These are phyloP conservation scores for Leptographium wingfieldii DNA, from an alignment of 2,329 filamentous ascomycete genomes.

Conservation along the genomic window DNA sequence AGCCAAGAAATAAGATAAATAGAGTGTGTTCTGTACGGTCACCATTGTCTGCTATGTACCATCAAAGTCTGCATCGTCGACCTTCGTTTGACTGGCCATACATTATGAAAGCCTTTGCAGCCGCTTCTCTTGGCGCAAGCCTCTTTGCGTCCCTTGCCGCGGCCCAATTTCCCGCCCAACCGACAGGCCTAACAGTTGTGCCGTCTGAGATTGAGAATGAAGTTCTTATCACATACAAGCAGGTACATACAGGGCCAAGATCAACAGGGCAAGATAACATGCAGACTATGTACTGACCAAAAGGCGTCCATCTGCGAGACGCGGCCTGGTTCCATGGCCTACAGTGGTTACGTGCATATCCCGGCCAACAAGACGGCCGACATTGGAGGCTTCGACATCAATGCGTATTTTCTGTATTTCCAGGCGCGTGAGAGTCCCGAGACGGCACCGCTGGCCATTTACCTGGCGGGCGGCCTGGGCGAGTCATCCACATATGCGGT, in stretches of 20 bases:
- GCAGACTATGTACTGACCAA: neutral
- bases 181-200: too few species aligned
- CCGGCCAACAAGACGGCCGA: conserved; percentile 20
- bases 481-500: conserved; percentile 26
- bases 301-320: conserved; percentile 37
- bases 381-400: conserved; percentile 23
- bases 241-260: too few species aligned
- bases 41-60: too few species aligned
- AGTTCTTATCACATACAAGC: neutral
- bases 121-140: too few species aligned
- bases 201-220: too few species aligned
- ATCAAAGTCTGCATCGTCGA: too few species aligned
- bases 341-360: conserved; percentile 46
- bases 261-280: neutral
- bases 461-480: conserved; percentile 28
- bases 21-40: too few species aligned
- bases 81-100: too few species aligned
- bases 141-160: too few species aligned
- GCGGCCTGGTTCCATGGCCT: conserved; percentile 33
- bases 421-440: conserved; percentile 29
- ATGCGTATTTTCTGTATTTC: conserved; percentile 57
- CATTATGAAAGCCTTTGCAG: too few species aligned
- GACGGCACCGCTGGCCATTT: conserved; percentile 21
- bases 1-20: too few species aligned
- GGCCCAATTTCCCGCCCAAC: too few species aligned